phyloP scores from a whole-genome alignment of 75 land plant genomes.

The Cryptomeria japonica region DNA sequence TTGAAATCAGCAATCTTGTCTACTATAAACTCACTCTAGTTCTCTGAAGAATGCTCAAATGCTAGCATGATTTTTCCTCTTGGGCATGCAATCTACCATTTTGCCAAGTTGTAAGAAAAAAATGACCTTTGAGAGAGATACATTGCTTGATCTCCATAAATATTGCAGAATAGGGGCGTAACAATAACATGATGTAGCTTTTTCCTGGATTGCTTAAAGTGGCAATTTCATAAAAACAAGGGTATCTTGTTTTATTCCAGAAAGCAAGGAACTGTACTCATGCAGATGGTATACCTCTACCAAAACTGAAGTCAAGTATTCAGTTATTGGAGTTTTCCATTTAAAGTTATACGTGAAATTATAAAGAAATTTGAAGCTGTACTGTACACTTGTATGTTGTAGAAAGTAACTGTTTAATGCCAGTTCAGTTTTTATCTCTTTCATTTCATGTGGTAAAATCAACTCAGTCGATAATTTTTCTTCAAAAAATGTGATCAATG shows the following conservation, averaged over 20 bases:
- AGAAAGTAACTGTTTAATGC: not conserved
- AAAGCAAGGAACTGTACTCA: not conserved
- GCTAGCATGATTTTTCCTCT: too few relatives aligned
- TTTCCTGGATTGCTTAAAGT: not conserved
- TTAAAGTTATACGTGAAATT: slow-evolving; percentile 1
- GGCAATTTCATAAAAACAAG: not conserved
- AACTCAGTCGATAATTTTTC: not conserved
- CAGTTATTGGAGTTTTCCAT: not conserved
- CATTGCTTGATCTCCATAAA: too few relatives aligned
- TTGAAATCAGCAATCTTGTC: too few relatives aligned
- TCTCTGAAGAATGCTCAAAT: too few relatives aligned
- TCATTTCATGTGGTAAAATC: not conserved
- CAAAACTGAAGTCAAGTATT: not conserved
- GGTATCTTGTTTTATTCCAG: not conserved
- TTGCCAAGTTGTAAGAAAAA: not conserved
- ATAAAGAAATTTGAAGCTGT: slow-evolving; percentile 4
- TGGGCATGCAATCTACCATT: not conserved
- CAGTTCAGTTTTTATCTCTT: not conserved
- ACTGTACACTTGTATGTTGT: not conserved
- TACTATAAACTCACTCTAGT: too few relatives aligned
- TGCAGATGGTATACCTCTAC: not conserved
- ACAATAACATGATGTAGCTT: not conserved
- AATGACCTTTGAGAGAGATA: too few relatives aligned
- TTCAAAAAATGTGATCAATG: not conserved
- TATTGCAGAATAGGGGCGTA: not conserved